These are phyloP conservation scores for Trichoderma simmonsii DNA, from an alignment of 2,329 filamentous ascomycete species.

Conservation along the genomic window DNA sequence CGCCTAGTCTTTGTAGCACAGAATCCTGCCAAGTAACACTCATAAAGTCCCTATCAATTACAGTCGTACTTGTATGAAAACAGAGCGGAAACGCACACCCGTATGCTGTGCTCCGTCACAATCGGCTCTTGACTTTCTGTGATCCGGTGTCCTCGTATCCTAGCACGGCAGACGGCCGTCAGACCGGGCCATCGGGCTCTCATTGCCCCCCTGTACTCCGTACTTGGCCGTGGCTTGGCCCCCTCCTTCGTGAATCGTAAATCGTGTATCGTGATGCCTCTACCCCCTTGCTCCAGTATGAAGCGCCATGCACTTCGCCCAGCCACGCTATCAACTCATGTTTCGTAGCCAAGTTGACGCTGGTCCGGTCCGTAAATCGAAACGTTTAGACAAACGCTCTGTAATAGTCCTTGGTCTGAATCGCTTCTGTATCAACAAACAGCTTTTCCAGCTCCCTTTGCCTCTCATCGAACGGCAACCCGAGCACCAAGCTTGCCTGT, in stretches of 20 bases:
- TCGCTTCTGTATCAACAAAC: neutral
- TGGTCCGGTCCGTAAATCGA: neutral
- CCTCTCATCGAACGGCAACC: slow-evolving; percentile 29
- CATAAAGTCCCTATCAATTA: neutral
- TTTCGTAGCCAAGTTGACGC: neutral
- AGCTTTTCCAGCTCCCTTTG: slow-evolving; percentile 12
- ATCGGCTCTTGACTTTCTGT: neutral
- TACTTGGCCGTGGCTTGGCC: neutral
- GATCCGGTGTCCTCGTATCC: neutral
- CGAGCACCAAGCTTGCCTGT: slow-evolving; percentile 74
- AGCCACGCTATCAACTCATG: neutral
- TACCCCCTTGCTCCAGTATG: neutral
- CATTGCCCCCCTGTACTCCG: neutral
- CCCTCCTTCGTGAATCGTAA: slow-evolving; percentile 11
- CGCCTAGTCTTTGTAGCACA: neutral
- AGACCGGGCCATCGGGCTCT: neutral
- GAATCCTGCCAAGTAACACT: neutral
- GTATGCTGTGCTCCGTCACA: neutral
- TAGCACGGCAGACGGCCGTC: neutral
- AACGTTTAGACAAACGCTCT: neutral
- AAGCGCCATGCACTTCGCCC: neutral
- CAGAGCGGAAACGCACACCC: neutral
- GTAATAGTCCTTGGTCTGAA: neutral
- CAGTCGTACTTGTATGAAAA: neutral
- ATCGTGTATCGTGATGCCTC: slow-evolving; percentile 4